phyloP scores from a whole-genome alignment of 2,329 filamentous ascomycete species.

The Pseudovirgaria hyperparasitica region DNA sequence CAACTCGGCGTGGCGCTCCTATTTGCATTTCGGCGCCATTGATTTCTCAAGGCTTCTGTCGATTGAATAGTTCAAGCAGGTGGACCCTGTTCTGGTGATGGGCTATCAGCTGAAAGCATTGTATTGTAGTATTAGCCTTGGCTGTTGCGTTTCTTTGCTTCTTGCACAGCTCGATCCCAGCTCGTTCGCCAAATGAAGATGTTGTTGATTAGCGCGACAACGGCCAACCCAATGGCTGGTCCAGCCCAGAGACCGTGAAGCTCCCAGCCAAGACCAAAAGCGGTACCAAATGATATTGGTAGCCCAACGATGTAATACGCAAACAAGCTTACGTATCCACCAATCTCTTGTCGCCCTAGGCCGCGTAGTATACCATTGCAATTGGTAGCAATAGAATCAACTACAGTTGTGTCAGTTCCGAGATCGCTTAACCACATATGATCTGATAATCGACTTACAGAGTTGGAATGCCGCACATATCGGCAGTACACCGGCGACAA shows the following conservation, averaged over 20 bases:
- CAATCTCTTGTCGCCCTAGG: slow-evolving; percentile 77
- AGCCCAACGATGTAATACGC: slow-evolving; percentile 80
- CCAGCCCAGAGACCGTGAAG: slow-evolving; percentile 65
- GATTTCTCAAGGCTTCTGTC: too few species aligned
- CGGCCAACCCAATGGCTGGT: slow-evolving; percentile 48
- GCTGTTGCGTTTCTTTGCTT: slow-evolving; percentile 46
- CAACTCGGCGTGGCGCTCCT: too few species aligned
- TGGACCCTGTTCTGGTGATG: too few species aligned
- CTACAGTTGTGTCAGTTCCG: too few species aligned
- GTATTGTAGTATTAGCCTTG: too few species aligned
- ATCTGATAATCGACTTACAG: too few species aligned
- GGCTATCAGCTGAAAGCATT: too few species aligned
- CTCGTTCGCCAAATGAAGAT: slow-evolving; percentile 42
- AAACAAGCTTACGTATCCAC: slow-evolving; percentile 76
- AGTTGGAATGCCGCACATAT: slow-evolving; percentile 81
- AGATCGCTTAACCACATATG: too few species aligned
- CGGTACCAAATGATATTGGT: slow-evolving; percentile 67
- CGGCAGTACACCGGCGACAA: slow-evolving; percentile 57
- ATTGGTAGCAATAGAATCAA: slow-evolving; percentile 67
- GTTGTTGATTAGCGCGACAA: slow-evolving; percentile 45
- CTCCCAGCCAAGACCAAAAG: slow-evolving; percentile 65
- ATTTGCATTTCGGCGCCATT: too few species aligned
- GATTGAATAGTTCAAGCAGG: too few species aligned
- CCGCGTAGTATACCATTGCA: slow-evolving; percentile 79
- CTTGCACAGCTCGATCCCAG: slow-evolving; percentile 48